These are phyloP conservation scores for Epichloe glyceriae DNA, from an alignment of 2,329 filamentous ascomycete genomes.

Conservation along the genomic window DNA sequence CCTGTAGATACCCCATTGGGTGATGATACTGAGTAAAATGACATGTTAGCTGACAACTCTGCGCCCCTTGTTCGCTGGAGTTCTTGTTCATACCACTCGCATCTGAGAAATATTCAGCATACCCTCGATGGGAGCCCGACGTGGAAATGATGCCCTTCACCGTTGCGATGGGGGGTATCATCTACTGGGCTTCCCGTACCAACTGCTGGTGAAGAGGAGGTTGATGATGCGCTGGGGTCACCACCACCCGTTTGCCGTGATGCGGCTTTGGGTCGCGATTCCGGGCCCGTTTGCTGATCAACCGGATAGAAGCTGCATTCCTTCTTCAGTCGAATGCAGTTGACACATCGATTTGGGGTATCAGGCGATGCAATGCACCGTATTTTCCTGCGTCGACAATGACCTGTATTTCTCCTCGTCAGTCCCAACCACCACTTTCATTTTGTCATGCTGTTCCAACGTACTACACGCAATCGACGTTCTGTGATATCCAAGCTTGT, in stretches of 20 bases:
- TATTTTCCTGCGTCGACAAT: slow-evolving; percentile 89
- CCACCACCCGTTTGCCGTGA: slow-evolving; percentile 21
- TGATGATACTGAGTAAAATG: slow-evolving; percentile 17
- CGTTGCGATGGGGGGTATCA: slow-evolving; percentile 14
- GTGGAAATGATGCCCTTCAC: not conserved
- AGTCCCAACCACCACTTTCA: not conserved
- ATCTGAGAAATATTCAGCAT: slow-evolving; percentile 25
- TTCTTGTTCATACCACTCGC: slow-evolving; percentile 28
- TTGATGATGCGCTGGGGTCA: slow-evolving; percentile 28
- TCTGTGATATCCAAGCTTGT: slow-evolving; percentile 90
- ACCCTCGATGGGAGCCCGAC: slow-evolving; percentile 21
- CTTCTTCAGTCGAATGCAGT: slow-evolving; percentile 89
- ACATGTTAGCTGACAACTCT: not conserved
- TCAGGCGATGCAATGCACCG: slow-evolving; percentile 68
- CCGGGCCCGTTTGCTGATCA: slow-evolving; percentile 53
- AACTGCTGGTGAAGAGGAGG: slow-evolving; percentile 36
- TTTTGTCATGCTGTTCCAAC: slow-evolving; percentile 24
- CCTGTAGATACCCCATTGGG: slow-evolving; percentile 20
- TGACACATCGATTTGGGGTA: slow-evolving; percentile 72
- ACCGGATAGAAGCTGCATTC: slow-evolving; percentile 89
- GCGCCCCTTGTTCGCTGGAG: not conserved
- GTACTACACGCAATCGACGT: slow-evolving; percentile 92
- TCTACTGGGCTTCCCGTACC: slow-evolving; percentile 29
- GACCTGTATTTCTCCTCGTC: slow-evolving; percentile 40
- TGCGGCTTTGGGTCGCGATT: slow-evolving; percentile 29